Percentiles rank a stretch among this genome's conserved stretches.
phyloP scores from a whole-genome alignment of 2,329 filamentous ascomycete species.

The Akanthomyces lecanii region DNA sequence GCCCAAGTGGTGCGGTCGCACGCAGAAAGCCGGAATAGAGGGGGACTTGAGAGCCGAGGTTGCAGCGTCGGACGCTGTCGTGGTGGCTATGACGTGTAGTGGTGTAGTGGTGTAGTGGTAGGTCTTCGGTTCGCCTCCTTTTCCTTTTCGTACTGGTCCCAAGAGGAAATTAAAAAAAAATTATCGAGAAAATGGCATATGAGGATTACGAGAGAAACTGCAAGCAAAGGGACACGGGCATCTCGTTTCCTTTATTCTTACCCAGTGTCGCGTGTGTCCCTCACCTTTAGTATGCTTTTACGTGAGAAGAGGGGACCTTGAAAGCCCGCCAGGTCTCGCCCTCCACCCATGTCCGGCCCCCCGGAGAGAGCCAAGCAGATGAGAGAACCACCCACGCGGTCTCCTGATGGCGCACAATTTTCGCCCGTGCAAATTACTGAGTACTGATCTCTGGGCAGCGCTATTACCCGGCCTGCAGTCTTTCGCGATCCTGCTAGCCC shows the following conservation, averaged over 20 bases:
- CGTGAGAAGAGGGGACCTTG: conserved; percentile 15
- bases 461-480: conserved; percentile 5
- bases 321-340: background rate
- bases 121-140: background rate
- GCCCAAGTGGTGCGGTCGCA: background rate
- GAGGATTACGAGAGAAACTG: background rate
- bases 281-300: conserved; percentile 9
- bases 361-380: conserved; percentile 2
- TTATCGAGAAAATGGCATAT: background rate
- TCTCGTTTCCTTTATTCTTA: conserved; percentile 6
- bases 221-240: background rate
- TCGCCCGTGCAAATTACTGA: background rate
- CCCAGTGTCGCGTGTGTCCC: conserved; percentile 3
- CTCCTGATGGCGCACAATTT: background rate
- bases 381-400: conserved; percentile 3
- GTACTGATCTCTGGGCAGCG: background rate
- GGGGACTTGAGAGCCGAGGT: conserved; percentile 14
- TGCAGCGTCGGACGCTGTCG: background rate
- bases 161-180: background rate
- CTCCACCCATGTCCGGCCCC: background rate
- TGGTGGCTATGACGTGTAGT: conserved; percentile 3
- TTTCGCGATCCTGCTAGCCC: conserved; percentile 7
- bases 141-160: too few relatives aligned
- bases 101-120: background rate
- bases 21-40: background rate